These are phyloP conservation scores for Cladobotryum protrusum DNA, from an alignment of 2,329 filamentous ascomycete genomes.

Conservation along the genomic window DNA sequence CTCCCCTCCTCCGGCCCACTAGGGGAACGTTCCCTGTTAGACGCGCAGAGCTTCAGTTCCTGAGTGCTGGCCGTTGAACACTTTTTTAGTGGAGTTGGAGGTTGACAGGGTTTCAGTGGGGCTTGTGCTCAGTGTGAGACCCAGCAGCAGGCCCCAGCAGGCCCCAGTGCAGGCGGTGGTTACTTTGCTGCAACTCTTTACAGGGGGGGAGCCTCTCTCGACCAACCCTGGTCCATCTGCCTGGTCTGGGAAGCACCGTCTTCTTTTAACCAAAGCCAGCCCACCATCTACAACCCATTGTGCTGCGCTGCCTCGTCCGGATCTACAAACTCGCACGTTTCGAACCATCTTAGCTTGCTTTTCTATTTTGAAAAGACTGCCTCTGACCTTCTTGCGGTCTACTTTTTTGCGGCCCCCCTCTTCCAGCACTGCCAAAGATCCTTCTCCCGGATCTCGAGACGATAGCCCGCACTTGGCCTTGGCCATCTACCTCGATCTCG, in stretches of 20 bases:
- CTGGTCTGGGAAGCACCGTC: neutral
- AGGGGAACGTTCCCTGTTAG: no score
- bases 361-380: conserved; percentile 19
- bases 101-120: no score
- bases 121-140: no score
- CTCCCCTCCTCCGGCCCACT: no score
- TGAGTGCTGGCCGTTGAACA: no score
- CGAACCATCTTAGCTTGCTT: conserved; percentile 14
- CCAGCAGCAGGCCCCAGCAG: no score
- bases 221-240: neutral
- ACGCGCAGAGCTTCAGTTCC: no score
- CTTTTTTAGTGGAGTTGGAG: no score
- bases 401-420: conserved; percentile 15
- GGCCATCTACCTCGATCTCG: conserved; percentile 6
- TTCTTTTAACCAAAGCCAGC: conserved; percentile 16
- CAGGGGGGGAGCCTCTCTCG: no score
- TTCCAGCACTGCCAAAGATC: conserved; percentile 11
- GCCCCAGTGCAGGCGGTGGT: no score
- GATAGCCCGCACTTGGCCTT: neutral
- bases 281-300: conserved; percentile 7
- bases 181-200: no score
- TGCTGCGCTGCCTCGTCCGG: conserved; percentile 7
- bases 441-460: conserved; percentile 2
- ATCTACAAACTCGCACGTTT: conserved; percentile 13
- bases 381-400: conserved; percentile 15